A percentile compares a stretch with the other conserved stretches of the same genome.
phyloP scores from a whole-genome alignment of 140 eudicot species.

The Flaveria floridana region DNA sequence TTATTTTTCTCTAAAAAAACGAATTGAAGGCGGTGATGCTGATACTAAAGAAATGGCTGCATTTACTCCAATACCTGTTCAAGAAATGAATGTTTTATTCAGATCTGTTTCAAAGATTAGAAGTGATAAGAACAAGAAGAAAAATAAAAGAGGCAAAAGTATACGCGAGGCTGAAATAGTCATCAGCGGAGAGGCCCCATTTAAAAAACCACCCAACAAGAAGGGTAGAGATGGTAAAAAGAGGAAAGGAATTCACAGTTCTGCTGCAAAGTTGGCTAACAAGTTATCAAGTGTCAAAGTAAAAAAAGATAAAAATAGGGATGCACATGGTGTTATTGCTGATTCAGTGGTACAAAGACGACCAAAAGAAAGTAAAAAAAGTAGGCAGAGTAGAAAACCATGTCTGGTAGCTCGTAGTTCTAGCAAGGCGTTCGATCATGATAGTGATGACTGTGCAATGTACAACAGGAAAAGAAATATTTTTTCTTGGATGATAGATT shows the following conservation, averaged over 20 bases:
- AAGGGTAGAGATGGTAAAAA: slow-evolving; percentile 32
- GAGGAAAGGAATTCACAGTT: slow-evolving; percentile 16
- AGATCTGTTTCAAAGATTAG: slow-evolving; percentile 42
- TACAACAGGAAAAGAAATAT: slow-evolving; percentile 58
- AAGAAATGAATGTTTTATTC: slow-evolving; percentile 51
- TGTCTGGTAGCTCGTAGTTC: slow-evolving; percentile 67
- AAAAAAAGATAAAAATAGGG: slow-evolving; percentile 24
- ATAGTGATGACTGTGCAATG: slow-evolving; percentile 42
- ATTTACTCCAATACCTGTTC: slow-evolving; percentile 65
- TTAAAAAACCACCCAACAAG: slow-evolving; percentile 32
- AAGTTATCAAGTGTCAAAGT: slow-evolving; percentile 20
- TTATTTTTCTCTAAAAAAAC: slow-evolving; percentile 43
- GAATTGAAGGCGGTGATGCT: slow-evolving; percentile 43
- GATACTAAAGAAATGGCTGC: slow-evolving; percentile 34
- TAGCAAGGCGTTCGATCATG: slow-evolving; percentile 41
- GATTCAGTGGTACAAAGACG: slow-evolving; percentile 23
- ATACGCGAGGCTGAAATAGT: slow-evolving; percentile 21
- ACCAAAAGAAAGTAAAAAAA: slow-evolving; percentile 31
- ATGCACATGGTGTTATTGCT: slow-evolving; percentile 2
- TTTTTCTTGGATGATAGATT: slow-evolving; percentile 87
- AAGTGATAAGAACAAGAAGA: slow-evolving; percentile 37
- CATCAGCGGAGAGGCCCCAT: slow-evolving; percentile 23
- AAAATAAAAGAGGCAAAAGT: slow-evolving; percentile 27
- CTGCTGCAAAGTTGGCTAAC: slow-evolving; percentile 15
- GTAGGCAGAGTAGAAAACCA: slow-evolving; percentile 43